Evolutionary conservation across 108 stramenopile genomes (phyloP).

Genomic region (Skeletonema marinoi): DNA sequence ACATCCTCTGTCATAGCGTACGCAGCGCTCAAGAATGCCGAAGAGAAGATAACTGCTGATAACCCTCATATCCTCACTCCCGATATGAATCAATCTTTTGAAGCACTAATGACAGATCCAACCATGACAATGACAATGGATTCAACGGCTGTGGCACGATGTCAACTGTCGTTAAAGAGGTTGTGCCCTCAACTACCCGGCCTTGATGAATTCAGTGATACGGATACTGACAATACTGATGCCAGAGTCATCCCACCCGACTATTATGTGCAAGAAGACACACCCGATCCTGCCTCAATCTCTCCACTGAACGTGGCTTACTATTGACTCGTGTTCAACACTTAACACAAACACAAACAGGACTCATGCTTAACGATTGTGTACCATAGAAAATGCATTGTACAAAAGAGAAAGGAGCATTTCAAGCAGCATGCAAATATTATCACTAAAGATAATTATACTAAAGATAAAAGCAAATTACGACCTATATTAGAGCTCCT

Average conservation of each 20-base stretch:
- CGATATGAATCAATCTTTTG: background rate
- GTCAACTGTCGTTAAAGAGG: background rate
- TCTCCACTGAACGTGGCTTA: background rate
- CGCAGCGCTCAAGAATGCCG: constrained; percentile 16
- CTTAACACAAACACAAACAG: no score
- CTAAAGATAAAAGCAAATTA: no score
- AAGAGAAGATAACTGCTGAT: constrained; percentile 2
- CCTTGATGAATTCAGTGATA: background rate
- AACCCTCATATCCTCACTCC: background rate
- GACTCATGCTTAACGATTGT: no score
- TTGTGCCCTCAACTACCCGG: background rate
- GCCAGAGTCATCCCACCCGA: background rate
- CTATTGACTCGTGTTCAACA: background rate
- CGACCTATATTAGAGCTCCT: no score
- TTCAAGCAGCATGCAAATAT: no score
- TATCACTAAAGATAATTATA: no score
- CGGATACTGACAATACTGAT: background rate
- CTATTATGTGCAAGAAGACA: background rate
- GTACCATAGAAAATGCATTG: no score
- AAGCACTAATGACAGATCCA: background rate
- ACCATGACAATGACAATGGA: background rate
- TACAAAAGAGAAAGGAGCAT: no score
- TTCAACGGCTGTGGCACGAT: background rate
- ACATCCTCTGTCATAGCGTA: constrained; percentile 9
- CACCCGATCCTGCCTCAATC: background rate